These are phyloP conservation scores for Xylariaceae sp. DNA, from an alignment of 2,329 filamentous ascomycete species.

Conservation along the genomic window DNA sequence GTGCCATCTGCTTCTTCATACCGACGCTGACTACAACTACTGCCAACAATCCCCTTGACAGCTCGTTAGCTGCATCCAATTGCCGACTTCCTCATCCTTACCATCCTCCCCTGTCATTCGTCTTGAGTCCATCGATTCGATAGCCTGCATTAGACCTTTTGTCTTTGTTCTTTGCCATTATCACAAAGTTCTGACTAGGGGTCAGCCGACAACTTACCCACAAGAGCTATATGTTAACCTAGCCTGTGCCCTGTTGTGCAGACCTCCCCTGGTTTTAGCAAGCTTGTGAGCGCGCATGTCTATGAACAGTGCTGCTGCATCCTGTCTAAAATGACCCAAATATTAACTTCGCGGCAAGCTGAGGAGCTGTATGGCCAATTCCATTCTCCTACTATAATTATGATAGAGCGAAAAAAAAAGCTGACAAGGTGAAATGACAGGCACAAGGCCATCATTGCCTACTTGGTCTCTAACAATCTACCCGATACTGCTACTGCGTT, in stretches of 20 bases:
- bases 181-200: too few species aligned
- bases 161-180: too few species aligned
- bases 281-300: slow-evolving; percentile 2
- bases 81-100: too few species aligned
- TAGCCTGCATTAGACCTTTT: too few species aligned
- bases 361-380: slow-evolving; percentile 41
- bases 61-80: too few species aligned
- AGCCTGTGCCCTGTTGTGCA: neutral
- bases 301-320: neutral
- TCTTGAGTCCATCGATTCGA: too few species aligned
- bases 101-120: too few species aligned
- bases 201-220: neutral
- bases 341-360: slow-evolving; percentile 43
- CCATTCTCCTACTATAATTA: neutral
- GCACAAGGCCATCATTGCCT: slow-evolving; percentile 93
- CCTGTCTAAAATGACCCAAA: slow-evolving; percentile 38
- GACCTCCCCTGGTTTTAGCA: slow-evolving; percentile 3
- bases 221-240: slow-evolving; percentile 7
- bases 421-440: slow-evolving; percentile 25
- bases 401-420: too few species aligned
- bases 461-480: slow-evolving; percentile 77
- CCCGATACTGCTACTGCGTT: slow-evolving; percentile 73
- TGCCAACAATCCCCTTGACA: too few species aligned
- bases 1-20: too few species aligned
- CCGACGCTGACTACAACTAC: too few species aligned